Percentiles rank a stretch among this genome's conserved stretches.
Conservation (phyloP, 768 basidiomycete genomes). For the Cystofilobasidium macerans region DNA sequence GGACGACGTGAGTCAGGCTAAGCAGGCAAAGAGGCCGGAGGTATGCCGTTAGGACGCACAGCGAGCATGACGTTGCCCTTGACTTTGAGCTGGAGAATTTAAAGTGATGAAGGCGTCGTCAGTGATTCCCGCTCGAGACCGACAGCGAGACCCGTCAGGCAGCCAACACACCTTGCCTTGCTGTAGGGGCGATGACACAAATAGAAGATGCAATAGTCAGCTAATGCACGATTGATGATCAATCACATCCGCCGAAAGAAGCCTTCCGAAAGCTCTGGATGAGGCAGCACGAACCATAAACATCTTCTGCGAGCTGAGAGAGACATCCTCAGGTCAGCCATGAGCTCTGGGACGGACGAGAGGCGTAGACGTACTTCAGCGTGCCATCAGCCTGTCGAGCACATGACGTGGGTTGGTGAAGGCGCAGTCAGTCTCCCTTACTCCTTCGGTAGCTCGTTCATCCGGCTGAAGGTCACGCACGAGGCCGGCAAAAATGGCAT, state of each 20-base stretch:
- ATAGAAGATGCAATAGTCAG: no score
- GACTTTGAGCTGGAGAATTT: slow-evolving; percentile 20
- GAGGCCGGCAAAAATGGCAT: slow-evolving; percentile 18
- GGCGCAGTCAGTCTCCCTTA: not conserved
- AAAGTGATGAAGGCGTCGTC: not conserved
- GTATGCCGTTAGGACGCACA: not conserved
- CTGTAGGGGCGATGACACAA: no score
- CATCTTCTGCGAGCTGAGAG: slow-evolving; percentile 23
- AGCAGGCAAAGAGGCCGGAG: not conserved
- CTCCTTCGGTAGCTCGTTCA: no score
- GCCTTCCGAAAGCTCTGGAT: not conserved
- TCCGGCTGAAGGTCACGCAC: not conserved
- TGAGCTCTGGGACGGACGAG: not conserved
- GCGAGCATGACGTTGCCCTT: slow-evolving; percentile 28
- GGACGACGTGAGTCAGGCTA: not conserved
- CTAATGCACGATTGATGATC: no score
- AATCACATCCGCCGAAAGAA: no score
- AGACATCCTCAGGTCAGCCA: not conserved
- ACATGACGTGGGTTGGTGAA: no score
- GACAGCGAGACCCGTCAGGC: no score
- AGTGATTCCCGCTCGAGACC: no score
- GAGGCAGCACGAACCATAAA: slow-evolving; percentile 8
- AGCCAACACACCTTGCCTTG: slow-evolving; percentile 5
- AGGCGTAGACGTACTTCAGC: slow-evolving; percentile 10
- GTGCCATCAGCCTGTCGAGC: slow-evolving; percentile 19